A percentile compares a stretch with the other conserved stretches of the same genome.
Conservation (phyloP, 148 eudicot species). For the Beta vulgaris region DNA sequence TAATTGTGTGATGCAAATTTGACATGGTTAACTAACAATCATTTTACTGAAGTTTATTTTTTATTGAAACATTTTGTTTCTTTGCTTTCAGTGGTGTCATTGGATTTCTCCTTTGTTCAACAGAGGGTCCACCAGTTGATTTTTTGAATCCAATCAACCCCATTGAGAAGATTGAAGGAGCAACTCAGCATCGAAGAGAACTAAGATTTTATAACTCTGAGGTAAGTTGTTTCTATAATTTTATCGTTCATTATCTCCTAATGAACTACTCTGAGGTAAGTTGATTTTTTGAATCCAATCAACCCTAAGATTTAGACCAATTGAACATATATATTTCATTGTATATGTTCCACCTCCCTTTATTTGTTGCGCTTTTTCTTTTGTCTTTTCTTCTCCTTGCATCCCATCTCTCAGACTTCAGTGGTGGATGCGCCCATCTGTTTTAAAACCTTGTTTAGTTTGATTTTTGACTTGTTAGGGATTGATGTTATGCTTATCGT, state of each 20-base stretch:
- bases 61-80: not conserved
- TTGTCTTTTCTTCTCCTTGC: not conserved
- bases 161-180: constrained; percentile 90
- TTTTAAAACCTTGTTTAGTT: not conserved
- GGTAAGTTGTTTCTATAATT: constrained; percentile 33
- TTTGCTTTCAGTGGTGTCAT: constrained; percentile 64
- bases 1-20: not conserved
- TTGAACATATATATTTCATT: not conserved
- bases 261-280: not conserved
- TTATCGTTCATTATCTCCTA: not conserved
- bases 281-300: not conserved
- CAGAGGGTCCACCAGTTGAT: constrained; percentile 84
- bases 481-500: not conserved
- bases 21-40: not conserved
- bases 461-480: not conserved
- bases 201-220: constrained; percentile 84
- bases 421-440: not conserved
- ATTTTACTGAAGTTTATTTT: not conserved
- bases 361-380: not conserved
- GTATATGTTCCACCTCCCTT: not conserved
- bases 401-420: too few species aligned
- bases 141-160: constrained; percentile 85
- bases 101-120: constrained; percentile 88
- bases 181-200: constrained; percentile 53
- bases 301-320: too few species aligned